A percentile compares a stretch with the other conserved stretches of the same genome.
phyloP scores from a whole-genome alignment of 805 yeast genomes.

The Suhomyces pyralidae region DNA sequence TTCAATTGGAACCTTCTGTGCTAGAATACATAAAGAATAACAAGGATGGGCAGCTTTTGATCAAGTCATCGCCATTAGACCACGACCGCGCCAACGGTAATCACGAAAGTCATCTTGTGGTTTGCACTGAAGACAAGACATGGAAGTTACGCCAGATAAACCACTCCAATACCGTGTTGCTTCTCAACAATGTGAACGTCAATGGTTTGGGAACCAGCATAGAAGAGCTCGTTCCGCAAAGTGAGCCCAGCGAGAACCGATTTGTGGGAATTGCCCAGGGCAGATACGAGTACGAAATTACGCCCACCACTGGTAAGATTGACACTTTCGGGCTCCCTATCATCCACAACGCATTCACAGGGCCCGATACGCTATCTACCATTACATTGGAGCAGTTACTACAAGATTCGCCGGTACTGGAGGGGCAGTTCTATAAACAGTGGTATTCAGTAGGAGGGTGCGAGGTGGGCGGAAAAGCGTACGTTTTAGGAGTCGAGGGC shows the following conservation, averaged over 20 bases:
- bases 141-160: slow-evolving; percentile 73
- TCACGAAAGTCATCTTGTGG: slow-evolving; percentile 44
- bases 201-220: not conserved
- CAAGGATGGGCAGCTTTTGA: slow-evolving; percentile 25
- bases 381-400: slow-evolving; percentile 22
- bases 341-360: not conserved
- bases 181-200: slow-evolving; percentile 31
- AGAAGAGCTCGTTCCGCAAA: not conserved
- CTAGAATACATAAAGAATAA: slow-evolving; percentile 30
- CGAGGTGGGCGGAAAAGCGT: slow-evolving; percentile 44
- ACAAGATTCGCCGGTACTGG: slow-evolving; percentile 52
- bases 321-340: slow-evolving; percentile 28
- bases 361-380: not conserved
- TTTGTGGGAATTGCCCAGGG: slow-evolving; percentile 29
- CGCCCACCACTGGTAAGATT: slow-evolving; percentile 24
- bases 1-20: slow-evolving; percentile 53
- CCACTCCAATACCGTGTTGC: slow-evolving; percentile 80
- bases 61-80: slow-evolving; percentile 31
- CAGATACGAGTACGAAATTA: slow-evolving; percentile 36
- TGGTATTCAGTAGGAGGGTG: slow-evolving; percentile 61
- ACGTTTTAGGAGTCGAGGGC: slow-evolving; percentile 22
- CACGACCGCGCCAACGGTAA: slow-evolving; percentile 5
- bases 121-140: slow-evolving; percentile 58
- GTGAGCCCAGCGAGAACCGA: slow-evolving; percentile 9
- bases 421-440: slow-evolving; percentile 44